Base-by-base conservation (phyloP, 495 filamentous ascomycete genomes). In the Xylona heveae region DNA sequence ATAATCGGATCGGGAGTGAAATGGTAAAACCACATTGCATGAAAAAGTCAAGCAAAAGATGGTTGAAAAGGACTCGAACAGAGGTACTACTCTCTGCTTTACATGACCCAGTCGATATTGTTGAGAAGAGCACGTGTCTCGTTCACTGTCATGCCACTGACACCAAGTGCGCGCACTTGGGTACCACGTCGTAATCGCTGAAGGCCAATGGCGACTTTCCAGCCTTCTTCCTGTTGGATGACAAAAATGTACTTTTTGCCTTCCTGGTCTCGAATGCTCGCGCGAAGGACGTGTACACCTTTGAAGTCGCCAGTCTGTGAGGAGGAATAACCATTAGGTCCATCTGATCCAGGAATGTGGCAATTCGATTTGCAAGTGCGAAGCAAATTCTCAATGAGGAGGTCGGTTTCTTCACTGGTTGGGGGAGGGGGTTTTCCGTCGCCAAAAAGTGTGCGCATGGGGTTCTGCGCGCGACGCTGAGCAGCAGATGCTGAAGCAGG, bases 151-250 rank as follows among this genome's bases (percentile, higher is more conserved):
- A 64, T 50, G 15, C 49, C 50, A 23, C 44, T 48, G 23, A 52
- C 51, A 12, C 40, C 47, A 34, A 64, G 37, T 5, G 48, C 44
- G 21, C 59, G 34, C 2, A 60, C 57, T 42, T 78, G 73, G 15
- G 66, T 64, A 5, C 88, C 82, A 27, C 64, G 59, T 25, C 75
- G 55, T 31, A 97, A 56, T 15, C 68, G 60, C 49, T 80, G 69
- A 37, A 97, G 51, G 6, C 82, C 82, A 15, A 78, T 62, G 1
- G 75, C 72, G 20, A 97, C 71, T 56, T 97, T 97, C 88, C 88
- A 94, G 10, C 71, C 78, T 48, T 97, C 84, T 21, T 73, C 68
- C 44, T 85, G 74, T 18, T 64, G 59, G 12, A 93, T 45, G 2
- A 95, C 59, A 45, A 93, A 94, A 30, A 93, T 61, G 43, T 77